Evolutionary conservation across 2,329 filamentous ascomycete species (phyloP).

Genomic region (Colletotrichum tropicicola): DNA sequence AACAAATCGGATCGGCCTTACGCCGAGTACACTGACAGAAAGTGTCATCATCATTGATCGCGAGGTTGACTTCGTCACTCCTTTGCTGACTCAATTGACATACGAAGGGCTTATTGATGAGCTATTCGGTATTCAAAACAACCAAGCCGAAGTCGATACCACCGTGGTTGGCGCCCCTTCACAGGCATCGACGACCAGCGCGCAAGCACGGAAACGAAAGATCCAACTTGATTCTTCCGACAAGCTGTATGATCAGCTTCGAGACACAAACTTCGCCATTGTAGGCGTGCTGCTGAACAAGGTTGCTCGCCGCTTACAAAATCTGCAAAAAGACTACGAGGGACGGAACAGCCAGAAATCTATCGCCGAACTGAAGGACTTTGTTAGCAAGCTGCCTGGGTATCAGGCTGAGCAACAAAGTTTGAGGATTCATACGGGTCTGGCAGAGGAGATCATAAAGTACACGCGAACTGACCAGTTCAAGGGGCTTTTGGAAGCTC

Average conservation of each 20-base stretch:
- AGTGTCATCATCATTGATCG: conserved; percentile 95
- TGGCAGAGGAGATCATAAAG: conserved; percentile 96
- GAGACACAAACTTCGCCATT: conserved; percentile 94
- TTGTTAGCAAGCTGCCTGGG: conserved; percentile 90
- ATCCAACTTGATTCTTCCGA: conserved; percentile 90
- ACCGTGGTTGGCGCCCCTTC: conserved; percentile 83
- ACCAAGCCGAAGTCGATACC: conserved; percentile 91
- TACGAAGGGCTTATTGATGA: conserved; percentile 98
- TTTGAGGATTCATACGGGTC: conserved; percentile 88
- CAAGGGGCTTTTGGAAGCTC: conserved; percentile 87
- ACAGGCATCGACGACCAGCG: conserved; percentile 63
- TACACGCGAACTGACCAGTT: conserved; percentile 91
- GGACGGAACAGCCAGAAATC: conserved; percentile 86
- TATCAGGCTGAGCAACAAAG: conserved; percentile 95
- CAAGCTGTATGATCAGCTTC: conserved; percentile 85
- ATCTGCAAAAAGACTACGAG: conserved; percentile 87
- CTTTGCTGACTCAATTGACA: conserved; percentile 91
- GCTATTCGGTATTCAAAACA: conserved; percentile 89
- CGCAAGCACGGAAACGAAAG: conserved; percentile 80
- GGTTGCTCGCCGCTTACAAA: conserved; percentile 84
- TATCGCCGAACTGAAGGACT: conserved; percentile 87
- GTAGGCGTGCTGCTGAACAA: conserved; percentile 91
- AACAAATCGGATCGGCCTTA: conserved; percentile 68
- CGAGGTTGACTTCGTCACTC: conserved; percentile 92
- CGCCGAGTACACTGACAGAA: conserved; percentile 88